Percentiles rank a stretch among this genome's conserved stretches.
Evolutionary conservation across 352 stramenopile species (phyloP).

Genomic region (Phytophthora vignae): DNA sequence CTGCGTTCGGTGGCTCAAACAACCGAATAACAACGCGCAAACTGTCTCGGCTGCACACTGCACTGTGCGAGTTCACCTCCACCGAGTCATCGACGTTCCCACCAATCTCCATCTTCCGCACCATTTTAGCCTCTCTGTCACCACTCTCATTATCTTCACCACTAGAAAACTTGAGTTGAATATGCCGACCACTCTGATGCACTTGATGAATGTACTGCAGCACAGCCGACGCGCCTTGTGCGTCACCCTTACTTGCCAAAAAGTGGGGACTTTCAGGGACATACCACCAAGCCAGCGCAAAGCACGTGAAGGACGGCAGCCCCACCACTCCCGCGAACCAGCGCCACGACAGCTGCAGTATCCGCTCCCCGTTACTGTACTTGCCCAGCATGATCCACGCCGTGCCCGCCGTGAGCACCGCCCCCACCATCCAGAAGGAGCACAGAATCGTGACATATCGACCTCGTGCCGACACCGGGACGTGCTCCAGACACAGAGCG

Average conservation of each 20-base stretch:
- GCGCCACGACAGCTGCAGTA: slow-evolving; percentile 82
- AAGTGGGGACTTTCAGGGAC: slow-evolving; percentile 89
- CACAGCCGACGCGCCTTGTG: slow-evolving; percentile 56
- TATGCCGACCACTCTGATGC: slow-evolving; percentile 51
- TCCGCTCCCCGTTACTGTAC: slow-evolving; percentile 58
- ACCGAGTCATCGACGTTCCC: background rate
- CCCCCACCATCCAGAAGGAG: slow-evolving; percentile 93
- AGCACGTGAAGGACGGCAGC: slow-evolving; percentile 75
- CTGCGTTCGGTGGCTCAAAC: slow-evolving; percentile 54
- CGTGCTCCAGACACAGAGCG: slow-evolving; percentile 87
- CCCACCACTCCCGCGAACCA: slow-evolving; percentile 83
- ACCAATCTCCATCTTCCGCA: slow-evolving; percentile 23
- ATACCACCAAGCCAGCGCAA: slow-evolving; percentile 67
- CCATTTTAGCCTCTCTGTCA: slow-evolving; percentile 21
- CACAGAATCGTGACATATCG: slow-evolving; percentile 90
- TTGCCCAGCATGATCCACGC: slow-evolving; percentile 91
- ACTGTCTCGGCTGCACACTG: slow-evolving; percentile 71
- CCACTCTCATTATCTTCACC: slow-evolving; percentile 49
- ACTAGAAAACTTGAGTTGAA: slow-evolving; percentile 79
- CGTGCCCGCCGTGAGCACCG: slow-evolving; percentile 77
- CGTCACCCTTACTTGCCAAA: slow-evolving; percentile 71
- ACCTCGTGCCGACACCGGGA: slow-evolving; percentile 71
- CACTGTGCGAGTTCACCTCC: slow-evolving; percentile 9
- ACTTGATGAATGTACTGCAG: slow-evolving; percentile 70
- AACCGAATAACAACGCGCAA: slow-evolving; percentile 53